Evolutionary conservation across 2,329 filamentous ascomycete genomes (phyloP).

Genomic region (Fusarium protoensiforme): DNA sequence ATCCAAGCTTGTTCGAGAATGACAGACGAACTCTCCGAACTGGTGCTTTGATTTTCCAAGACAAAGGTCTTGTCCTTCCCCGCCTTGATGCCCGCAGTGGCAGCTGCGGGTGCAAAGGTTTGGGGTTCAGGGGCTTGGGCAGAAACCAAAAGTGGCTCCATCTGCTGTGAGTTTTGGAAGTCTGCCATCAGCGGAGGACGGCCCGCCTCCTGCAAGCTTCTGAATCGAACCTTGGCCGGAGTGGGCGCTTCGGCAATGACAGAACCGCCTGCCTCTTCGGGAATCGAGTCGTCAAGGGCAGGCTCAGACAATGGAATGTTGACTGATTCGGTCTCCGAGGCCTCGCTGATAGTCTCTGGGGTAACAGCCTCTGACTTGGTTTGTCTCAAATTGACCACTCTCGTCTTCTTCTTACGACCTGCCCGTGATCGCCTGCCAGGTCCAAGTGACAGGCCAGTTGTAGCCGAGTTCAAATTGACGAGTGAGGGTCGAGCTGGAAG

Average conservation of each 20-base stretch:
- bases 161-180: conserved; percentile 37
- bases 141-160: conserved; percentile 36
- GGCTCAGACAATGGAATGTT: conserved; percentile 71
- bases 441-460: conserved; percentile 72
- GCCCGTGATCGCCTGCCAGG: conserved; percentile 69
- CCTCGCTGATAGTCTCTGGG: conserved; percentile 59
- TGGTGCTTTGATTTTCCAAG: conserved; percentile 46
- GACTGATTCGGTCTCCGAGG: conserved; percentile 66
- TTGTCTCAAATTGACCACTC: conserved; percentile 83
- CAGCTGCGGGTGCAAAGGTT: conserved; percentile 31
- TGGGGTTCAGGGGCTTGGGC: conserved; percentile 27
- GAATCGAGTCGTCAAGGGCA: conserved; percentile 64
- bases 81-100: conserved; percentile 26
- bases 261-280: conserved; percentile 67
- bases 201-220: conserved; percentile 30
- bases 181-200: conserved; percentile 41
- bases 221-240: conserved; percentile 57
- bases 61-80: conserved; percentile 45
- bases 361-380: conserved; percentile 66
- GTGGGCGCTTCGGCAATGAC: conserved; percentile 40
- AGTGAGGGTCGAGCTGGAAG: conserved; percentile 76
- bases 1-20: conserved; percentile 88
- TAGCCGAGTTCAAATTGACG: conserved; percentile 69
- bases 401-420: conserved; percentile 82
- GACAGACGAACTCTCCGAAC: conserved; percentile 63